These are phyloP conservation scores for Trametes cubensis DNA, from an alignment of 768 basidiomycete genomes.

Conservation along the genomic window DNA sequence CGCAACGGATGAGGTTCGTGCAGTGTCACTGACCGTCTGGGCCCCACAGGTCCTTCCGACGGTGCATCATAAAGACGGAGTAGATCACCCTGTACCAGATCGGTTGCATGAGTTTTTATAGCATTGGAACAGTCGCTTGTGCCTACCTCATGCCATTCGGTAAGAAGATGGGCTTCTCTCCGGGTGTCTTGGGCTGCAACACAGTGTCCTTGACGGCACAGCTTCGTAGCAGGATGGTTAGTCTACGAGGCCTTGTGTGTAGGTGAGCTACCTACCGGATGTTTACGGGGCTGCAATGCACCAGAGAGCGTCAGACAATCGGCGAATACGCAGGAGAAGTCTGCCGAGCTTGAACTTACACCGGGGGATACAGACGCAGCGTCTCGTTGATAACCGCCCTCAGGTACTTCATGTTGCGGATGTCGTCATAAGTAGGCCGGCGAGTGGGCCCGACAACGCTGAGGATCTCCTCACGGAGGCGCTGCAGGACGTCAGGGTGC, in stretches of 20 bases:
- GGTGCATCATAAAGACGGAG: constrained; percentile 35
- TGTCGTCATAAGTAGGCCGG: constrained; percentile 36
- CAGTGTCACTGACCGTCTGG: constrained; percentile 43
- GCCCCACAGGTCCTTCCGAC: constrained; percentile 56
- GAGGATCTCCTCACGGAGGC: constrained; percentile 36
- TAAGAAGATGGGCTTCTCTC: constrained; percentile 9
- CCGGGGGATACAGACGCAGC: constrained; percentile 36
- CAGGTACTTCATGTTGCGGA: constrained; percentile 36
- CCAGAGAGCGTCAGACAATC: background rate
- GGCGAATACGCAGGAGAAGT: no score
- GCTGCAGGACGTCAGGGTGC: constrained; percentile 34
- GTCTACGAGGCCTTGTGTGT: no score
- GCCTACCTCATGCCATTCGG: constrained; percentile 17
- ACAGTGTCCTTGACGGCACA: constrained; percentile 30
- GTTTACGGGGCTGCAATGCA: constrained; percentile 10
- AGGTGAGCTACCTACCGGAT: constrained; percentile 1
- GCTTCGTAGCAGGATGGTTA: background rate
- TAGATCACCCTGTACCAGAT: constrained; percentile 17
- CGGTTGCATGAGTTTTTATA: background rate
- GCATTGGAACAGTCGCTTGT: background rate
- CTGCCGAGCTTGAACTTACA: constrained; percentile 24
- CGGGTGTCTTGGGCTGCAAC: constrained; percentile 29
- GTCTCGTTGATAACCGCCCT: constrained; percentile 36
- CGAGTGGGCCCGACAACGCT: constrained; percentile 30
- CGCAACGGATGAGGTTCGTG: background rate